Base-by-base conservation (phyloP, 805 yeast species). In the Wickerhamomyces xylosicus region DNA sequence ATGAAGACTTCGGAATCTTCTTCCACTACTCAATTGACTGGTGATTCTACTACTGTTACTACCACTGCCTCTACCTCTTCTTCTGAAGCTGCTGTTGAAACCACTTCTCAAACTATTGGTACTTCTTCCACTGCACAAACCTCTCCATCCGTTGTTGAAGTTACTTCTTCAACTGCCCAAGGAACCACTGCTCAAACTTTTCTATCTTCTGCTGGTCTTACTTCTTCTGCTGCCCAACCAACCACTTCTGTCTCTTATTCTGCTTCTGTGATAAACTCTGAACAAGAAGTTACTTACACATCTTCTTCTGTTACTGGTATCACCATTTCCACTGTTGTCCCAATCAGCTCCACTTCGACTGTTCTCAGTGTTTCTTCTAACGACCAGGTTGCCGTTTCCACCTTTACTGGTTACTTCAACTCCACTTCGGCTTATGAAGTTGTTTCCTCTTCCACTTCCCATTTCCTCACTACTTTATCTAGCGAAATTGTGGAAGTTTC, bases 1-100 rank as follows among this genome's bases (percentile, higher is more conserved):
- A 39, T 46, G 18, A 46, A 46, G 36, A 15, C 36, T 25, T 36
- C 48, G 18, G 36, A 17, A 9, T 27, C 39, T 18, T 33, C 42
- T 13, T 33, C 40, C 27, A 25, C 17, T n/a, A 19, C 25, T 32
- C 34, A 16, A 32, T 32, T 14, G 6, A 32, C 18, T 8, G 20
- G 34, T 10, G 20, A 6, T 32, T 14, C 19, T 15, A 19, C 27
- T 15, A 36, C 29, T 25, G 9, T 11, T n/a, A 25, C 29, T 25
- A 25, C 29, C 9, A 25, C 29, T 5, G 14, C 14, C 13, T 8
- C 29, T 7, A 10, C 14, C 14, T 25, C 29, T 11, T 25, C 29
- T 21, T 21, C 10, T 21, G 25, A 21, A 25, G 9, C 29, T 11
- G 29, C 29, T 7, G 14, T 4, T 9, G 29, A 25, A 5, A 10